Percentiles rank a stretch among this genome's conserved stretches.
Evolutionary conservation across 805 yeast genomes (phyloP).

Genomic region (Saccharomycopsis sp.): DNA sequence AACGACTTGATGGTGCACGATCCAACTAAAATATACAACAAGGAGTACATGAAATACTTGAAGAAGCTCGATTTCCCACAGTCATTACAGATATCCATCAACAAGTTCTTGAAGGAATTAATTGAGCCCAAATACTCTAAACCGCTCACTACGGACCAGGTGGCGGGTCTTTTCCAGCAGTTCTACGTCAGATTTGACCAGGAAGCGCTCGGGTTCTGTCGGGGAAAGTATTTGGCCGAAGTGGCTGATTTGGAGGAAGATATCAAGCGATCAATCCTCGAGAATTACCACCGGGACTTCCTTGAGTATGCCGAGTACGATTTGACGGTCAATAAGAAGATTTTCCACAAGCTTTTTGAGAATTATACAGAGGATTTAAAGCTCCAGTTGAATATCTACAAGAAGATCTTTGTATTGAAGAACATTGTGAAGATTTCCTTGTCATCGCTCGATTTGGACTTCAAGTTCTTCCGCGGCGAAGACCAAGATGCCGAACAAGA

Average conservation of each 20-base stretch:
- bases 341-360: conserved; percentile 17
- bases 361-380: conserved; percentile 17
- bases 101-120: conserved; percentile 16
- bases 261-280: background rate
- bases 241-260: background rate
- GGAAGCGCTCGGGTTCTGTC: background rate
- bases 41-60: background rate
- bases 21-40: background rate
- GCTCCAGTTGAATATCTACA: conserved; percentile 11
- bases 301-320: conserved; percentile 11
- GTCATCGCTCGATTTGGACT: conserved; percentile 14
- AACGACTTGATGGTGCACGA: background rate
- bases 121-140: conserved; percentile 20
- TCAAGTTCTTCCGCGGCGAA: background rate
- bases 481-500: background rate
- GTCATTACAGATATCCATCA: background rate
- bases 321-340: conserved; percentile 13
- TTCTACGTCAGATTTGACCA: conserved; percentile 18
- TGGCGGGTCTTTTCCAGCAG: conserved; percentile 15
- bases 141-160: conserved; percentile 20
- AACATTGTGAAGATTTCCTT: conserved; percentile 8
- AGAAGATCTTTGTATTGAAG: conserved; percentile 11
- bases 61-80: background rate
- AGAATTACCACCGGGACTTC: conserved; percentile 6
- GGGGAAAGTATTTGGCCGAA: background rate